These are phyloP conservation scores for Ceratocystis smalleyi DNA, from an alignment of 2,329 filamentous ascomycete species.

Conservation along the genomic window DNA sequence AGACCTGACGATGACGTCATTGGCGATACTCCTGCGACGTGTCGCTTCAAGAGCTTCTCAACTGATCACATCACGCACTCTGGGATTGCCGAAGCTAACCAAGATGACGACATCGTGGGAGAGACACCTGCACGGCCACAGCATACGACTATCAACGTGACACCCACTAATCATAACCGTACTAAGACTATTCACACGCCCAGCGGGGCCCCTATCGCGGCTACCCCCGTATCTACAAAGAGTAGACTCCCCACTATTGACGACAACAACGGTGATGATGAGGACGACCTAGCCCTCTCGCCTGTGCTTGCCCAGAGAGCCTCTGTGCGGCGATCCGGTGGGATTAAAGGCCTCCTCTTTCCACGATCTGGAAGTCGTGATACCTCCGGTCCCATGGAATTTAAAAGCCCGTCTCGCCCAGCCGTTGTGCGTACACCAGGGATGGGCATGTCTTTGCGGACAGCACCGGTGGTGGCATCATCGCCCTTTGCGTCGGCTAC, in stretches of 20 bases:
- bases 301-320: not conserved
- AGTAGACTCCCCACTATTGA: not conserved
- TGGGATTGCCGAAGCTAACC: slow-evolving; percentile 4
- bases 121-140: slow-evolving; percentile 8
- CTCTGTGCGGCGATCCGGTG: slow-evolving; percentile 8
- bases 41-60: slow-evolving; percentile 8
- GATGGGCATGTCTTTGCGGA: not conserved
- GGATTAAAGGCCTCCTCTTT: slow-evolving; percentile 12
- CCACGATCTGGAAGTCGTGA: slow-evolving; percentile 7
- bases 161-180: not conserved
- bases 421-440: not conserved
- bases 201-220: not conserved
- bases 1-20: not conserved
- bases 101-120: not conserved
- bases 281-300: not conserved
- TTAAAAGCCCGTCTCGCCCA: slow-evolving; percentile 12
- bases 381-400: slow-evolving; percentile 7
- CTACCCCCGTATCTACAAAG: too few relatives aligned
- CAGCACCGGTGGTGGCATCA: slow-evolving; percentile 5
- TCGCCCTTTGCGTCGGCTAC: slow-evolving; percentile 15
- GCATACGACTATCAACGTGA: not conserved
- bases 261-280: not conserved
- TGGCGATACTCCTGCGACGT: slow-evolving; percentile 11
- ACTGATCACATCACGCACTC: not conserved
- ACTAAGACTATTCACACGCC: not conserved